Conservation (phyloP, 2,329 filamentous ascomycete genomes). For the Cephalotrichum gorgonifer region DNA sequence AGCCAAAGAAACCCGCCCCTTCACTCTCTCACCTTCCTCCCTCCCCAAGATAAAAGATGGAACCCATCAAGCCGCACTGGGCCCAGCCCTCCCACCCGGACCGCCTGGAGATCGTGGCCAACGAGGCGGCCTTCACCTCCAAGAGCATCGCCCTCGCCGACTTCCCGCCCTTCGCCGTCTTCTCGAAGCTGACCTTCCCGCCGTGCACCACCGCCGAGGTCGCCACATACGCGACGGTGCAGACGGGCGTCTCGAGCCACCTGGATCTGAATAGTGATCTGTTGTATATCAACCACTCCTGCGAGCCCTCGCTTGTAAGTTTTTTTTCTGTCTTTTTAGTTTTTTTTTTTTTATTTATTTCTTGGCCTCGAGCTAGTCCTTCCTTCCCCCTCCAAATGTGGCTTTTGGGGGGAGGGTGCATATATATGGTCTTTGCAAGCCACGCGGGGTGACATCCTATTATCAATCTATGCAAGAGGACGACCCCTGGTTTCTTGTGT, state of each 20-base stretch:
- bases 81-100: slow-evolving; percentile 48
- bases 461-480: not conserved
- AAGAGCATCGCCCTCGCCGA: slow-evolving; percentile 46
- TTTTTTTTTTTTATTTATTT: too few species aligned
- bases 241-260: slow-evolving; percentile 44
- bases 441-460: not conserved
- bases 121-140: slow-evolving; percentile 44
- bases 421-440: too few species aligned
- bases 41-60: too few species aligned
- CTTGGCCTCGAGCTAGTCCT: too few species aligned
- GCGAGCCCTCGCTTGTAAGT: slow-evolving; percentile 54
- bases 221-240: slow-evolving; percentile 55
- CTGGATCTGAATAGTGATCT: slow-evolving; percentile 56
- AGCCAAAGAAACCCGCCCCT: too few species aligned
- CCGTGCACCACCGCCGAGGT: slow-evolving; percentile 44
- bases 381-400: too few species aligned
- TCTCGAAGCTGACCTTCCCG: slow-evolving; percentile 56
- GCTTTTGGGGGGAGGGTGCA: too few species aligned
- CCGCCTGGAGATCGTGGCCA: slow-evolving; percentile 45
- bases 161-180: slow-evolving; percentile 53
- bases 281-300: slow-evolving; percentile 59
- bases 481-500: not conserved
- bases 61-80: slow-evolving; percentile 49
- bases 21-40: too few species aligned
- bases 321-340: not conserved